Percentiles rank a stretch among this genome's conserved stretches.
Conservation (phyloP, 257 asterid species). For the Solanum peruvianum region DNA sequence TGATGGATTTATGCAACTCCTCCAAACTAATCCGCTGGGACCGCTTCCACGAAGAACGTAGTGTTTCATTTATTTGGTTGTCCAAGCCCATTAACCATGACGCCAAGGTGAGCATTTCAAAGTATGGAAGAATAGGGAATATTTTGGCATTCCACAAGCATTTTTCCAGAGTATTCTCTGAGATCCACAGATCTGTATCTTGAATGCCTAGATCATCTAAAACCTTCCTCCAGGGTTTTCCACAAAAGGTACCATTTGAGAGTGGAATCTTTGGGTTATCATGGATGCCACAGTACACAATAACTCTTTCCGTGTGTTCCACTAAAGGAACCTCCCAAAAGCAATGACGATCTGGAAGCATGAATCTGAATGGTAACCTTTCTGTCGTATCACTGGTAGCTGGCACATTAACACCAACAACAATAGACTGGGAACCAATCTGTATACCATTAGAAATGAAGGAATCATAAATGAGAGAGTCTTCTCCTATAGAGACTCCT, state of each 20-base stretch:
- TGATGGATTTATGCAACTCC: slow-evolving; percentile 82
- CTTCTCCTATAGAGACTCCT: slow-evolving; percentile 85
- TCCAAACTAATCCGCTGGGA: slow-evolving; percentile 73
- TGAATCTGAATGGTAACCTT: slow-evolving; percentile 48
- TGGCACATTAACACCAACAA: slow-evolving; percentile 69
- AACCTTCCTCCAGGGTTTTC: slow-evolving; percentile 90
- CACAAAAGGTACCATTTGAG: slow-evolving; percentile 77
- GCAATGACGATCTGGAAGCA: slow-evolving; percentile 96
- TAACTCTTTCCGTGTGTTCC: slow-evolving; percentile 47
- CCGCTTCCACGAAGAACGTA: slow-evolving; percentile 40
- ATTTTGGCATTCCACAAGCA: slow-evolving; percentile 94
- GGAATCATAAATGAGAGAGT: slow-evolving; percentile 84
- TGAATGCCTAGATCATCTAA: slow-evolving; percentile 61
- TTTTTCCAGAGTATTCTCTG: slow-evolving; percentile 37
- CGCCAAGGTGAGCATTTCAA: slow-evolving; percentile 68
- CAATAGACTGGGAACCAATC: slow-evolving; percentile 85
- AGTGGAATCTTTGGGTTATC: slow-evolving; percentile 72
- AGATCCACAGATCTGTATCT: slow-evolving; percentile 64
- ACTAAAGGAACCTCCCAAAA: slow-evolving; percentile 97
- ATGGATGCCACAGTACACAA: slow-evolving; percentile 89
- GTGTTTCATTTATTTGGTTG: slow-evolving; percentile 26
- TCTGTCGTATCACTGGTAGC: slow-evolving; percentile 8
- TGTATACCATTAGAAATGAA: slow-evolving; percentile 56
- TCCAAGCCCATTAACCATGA: slow-evolving; percentile 89
- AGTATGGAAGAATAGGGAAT: slow-evolving; percentile 65